Conservation (phyloP, 169 alveolate species). For the Besnoitia besnoiti region DNA sequence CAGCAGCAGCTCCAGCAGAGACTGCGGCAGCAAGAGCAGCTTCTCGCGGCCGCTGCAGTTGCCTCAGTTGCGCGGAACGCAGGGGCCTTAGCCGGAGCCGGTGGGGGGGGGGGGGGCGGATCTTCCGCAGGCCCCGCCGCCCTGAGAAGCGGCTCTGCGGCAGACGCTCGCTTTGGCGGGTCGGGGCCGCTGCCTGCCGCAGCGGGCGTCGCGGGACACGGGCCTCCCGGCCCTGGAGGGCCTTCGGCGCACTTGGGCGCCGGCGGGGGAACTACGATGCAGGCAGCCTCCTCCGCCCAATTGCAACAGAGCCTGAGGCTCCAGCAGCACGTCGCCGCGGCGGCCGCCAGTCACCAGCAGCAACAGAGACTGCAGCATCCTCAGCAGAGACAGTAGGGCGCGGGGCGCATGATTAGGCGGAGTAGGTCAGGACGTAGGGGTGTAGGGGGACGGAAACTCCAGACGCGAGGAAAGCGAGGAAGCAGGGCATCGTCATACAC, state of each 20-base stretch:
- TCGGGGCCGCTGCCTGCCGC: not conserved
- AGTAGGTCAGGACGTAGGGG: not conserved
- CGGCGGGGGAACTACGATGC: not conserved
- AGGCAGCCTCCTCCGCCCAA: not conserved
- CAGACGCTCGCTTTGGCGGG: not conserved
- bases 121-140: not conserved
- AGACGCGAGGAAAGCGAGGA: too few relatives aligned
- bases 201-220: not conserved
- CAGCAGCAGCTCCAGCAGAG: not conserved
- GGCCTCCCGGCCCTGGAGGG: constrained; percentile 19
- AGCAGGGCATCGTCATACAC: not conserved
- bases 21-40: constrained; percentile 18
- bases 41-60: constrained; percentile 7
- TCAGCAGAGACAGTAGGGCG: not conserved
- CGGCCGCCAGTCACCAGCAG: constrained; percentile 21
- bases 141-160: not conserved
- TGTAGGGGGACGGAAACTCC: too few relatives aligned
- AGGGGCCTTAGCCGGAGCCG: too few relatives aligned
- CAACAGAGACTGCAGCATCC: constrained; percentile 25
- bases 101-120: not conserved
- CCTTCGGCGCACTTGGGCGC: not conserved
- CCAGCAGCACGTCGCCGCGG: constrained; percentile 24
- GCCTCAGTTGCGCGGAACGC: not conserved
- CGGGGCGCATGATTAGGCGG: not conserved
- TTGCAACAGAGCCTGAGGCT: not conserved